A percentile compares a stretch with the other conserved stretches of the same genome.
Evolutionary conservation across 2,329 filamentous ascomycete species (phyloP).

Genomic region (Talaromyces marneffei): DNA sequence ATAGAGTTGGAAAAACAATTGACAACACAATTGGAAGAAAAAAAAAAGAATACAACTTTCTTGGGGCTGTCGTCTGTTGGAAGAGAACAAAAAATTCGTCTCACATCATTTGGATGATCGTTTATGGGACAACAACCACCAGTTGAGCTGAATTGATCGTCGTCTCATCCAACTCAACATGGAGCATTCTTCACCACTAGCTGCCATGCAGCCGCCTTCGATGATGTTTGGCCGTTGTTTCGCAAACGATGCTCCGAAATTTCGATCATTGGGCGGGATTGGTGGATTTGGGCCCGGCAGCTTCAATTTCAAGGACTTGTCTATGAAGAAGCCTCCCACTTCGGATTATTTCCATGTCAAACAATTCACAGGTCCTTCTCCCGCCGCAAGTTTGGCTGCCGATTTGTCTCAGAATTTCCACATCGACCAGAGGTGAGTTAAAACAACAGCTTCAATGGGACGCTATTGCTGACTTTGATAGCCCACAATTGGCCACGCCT

Average conservation of each 20-base stretch:
- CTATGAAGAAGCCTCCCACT: constrained; percentile 58
- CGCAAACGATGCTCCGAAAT: constrained; percentile 50
- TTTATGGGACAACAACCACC: constrained; percentile 3
- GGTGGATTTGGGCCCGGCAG: constrained; percentile 56
- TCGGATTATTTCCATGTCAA: constrained; percentile 79
- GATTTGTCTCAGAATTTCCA: constrained; percentile 97
- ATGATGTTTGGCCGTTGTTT: constrained; percentile 59
- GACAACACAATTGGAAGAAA: background rate
- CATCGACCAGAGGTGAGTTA: constrained; percentile 76
- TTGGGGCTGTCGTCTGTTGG: background rate
- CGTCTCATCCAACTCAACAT: constrained; percentile 44
- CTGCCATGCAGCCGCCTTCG: constrained; percentile 76
- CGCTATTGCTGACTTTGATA: constrained; percentile 33
- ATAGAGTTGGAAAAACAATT: background rate
- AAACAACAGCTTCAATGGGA: background rate
- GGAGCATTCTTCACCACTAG: constrained; percentile 90
- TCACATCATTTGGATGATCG: constrained; percentile 9
- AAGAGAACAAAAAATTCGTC: constrained; percentile 9
- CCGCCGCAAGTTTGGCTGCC: constrained; percentile 81
- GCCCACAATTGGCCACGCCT: constrained; percentile 75
- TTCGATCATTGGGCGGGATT: constrained; percentile 48
- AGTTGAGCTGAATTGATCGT: constrained; percentile 1
- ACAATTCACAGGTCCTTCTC: constrained; percentile 75
- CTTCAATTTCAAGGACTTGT: constrained; percentile 71
- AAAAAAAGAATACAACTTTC: background rate